These are phyloP conservation scores for Podosphaera leucotricha DNA, from an alignment of 2,329 filamentous ascomycete genomes.

Conservation along the genomic window DNA sequence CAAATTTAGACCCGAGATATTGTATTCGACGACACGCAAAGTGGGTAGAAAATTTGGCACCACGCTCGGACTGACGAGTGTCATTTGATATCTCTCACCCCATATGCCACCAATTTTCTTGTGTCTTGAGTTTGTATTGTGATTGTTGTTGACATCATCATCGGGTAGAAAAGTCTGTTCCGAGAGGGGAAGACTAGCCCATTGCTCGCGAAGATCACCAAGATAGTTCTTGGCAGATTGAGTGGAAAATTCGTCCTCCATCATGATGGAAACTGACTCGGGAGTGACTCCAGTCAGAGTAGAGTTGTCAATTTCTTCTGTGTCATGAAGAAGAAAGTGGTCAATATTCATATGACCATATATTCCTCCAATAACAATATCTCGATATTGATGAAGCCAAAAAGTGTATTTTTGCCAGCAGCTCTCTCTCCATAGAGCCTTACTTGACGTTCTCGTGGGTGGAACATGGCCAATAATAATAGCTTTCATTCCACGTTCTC, in stretches of 20 bases:
- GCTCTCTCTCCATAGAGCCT: conserved; percentile 81
- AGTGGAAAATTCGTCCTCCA: conserved; percentile 33
- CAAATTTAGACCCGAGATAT: conserved; percentile 31
- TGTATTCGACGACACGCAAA: conserved; percentile 81
- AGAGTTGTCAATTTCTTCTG: conserved; percentile 44
- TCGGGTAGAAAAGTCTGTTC: conserved; percentile 5
- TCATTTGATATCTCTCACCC: conserved; percentile 65
- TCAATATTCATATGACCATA: conserved; percentile 99
- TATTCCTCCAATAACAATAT: conserved; percentile 56
- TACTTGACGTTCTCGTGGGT: conserved; percentile 63
- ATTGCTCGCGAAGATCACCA: conserved; percentile 49
- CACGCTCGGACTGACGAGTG: conserved; percentile 62
- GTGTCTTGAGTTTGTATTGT: conserved; percentile 12
- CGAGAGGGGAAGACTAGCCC: conserved; percentile 45
- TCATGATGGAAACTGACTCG: conserved; percentile 15
- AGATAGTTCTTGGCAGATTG: conserved; percentile 60
- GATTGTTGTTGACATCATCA: conserved; percentile 6
- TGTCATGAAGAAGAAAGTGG: conserved; percentile 85
- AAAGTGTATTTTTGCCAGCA: conserved; percentile 97
- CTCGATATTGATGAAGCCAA: conserved; percentile 75
- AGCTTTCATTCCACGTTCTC: conserved; percentile 70
- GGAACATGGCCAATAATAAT: conserved; percentile 90
- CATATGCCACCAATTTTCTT: conserved; percentile 52
- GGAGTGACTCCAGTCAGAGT: conserved; percentile 17
- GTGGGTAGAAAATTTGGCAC: conserved; percentile 87